Percentiles rank a stretch among this genome's conserved stretches.
Evolutionary conservation across 2,329 filamentous ascomycete genomes (phyloP).

Genomic region (Aspergillus glaucus): DNA sequence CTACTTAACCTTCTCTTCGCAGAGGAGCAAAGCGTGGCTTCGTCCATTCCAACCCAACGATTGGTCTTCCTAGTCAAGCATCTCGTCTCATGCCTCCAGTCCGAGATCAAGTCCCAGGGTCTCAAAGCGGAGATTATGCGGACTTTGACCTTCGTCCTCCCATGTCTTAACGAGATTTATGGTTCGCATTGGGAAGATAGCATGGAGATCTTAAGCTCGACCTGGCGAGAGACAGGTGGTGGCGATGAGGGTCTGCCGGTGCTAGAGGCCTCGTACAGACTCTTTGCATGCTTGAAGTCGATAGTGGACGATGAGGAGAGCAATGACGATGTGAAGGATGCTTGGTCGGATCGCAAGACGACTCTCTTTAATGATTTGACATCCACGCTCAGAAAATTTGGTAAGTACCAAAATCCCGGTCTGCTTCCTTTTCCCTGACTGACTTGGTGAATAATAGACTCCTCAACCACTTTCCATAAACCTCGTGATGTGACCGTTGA

Average conservation of each 20-base stretch:
- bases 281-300: constrained; percentile 58
- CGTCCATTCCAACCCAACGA: constrained; percentile 53
- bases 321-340: constrained; percentile 81
- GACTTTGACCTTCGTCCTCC: constrained; percentile 54
- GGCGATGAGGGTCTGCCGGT: constrained; percentile 54
- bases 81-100: constrained; percentile 64
- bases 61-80: constrained; percentile 78
- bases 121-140: constrained; percentile 36
- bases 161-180: constrained; percentile 73
- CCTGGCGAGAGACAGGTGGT: constrained; percentile 49
- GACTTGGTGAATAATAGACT: constrained; percentile 26
- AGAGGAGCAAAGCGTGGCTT: constrained; percentile 42
- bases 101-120: constrained; percentile 45
- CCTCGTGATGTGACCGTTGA: constrained; percentile 70
- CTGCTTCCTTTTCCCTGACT: constrained; percentile 1
- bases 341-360: constrained; percentile 56
- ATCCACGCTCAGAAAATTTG: constrained; percentile 34
- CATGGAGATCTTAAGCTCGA: constrained; percentile 52
- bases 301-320: constrained; percentile 54
- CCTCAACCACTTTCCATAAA: constrained; percentile 52
- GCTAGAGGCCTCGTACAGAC: constrained; percentile 65
- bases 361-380: constrained; percentile 53
- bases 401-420: constrained; percentile 20
- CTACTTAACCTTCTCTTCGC: constrained; percentile 51
- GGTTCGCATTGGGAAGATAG: constrained; percentile 76